These are phyloP conservation scores for Filobasidium floriforme DNA, from an alignment of 768 basidiomycete genomes.

Conservation along the genomic window DNA sequence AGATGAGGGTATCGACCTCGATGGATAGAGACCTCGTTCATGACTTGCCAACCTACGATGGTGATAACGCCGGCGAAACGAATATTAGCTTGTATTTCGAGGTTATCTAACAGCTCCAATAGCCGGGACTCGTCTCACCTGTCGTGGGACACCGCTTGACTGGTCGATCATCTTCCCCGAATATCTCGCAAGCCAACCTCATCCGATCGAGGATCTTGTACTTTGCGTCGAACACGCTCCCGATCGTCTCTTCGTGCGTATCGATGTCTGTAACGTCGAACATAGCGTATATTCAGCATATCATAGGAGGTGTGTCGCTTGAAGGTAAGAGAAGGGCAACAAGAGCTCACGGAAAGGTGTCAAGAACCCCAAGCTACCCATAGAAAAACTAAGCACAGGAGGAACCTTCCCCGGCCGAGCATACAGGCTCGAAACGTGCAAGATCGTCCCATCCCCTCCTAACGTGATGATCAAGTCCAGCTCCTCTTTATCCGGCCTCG, in stretches of 20 bases:
- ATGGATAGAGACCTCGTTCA: slow-evolving; percentile 93
- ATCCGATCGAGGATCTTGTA: slow-evolving; percentile 79
- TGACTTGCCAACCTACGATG: slow-evolving; percentile 76
- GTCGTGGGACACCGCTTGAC: slow-evolving; percentile 27
- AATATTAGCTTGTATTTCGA: slow-evolving; percentile 12
- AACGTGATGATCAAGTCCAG: slow-evolving; percentile 84
- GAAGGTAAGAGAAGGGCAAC: neutral
- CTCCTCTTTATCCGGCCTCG: slow-evolving; percentile 22
- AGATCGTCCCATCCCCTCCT: slow-evolving; percentile 89
- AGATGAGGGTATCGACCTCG: slow-evolving; percentile 84
- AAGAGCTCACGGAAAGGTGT: slow-evolving; percentile 76
- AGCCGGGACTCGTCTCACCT: slow-evolving; percentile 24
- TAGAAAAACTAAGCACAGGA: slow-evolving; percentile 80
- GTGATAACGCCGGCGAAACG: slow-evolving; percentile 6
- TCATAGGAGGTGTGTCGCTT: neutral
- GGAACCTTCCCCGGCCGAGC: slow-evolving; percentile 77
- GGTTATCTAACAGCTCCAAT: neutral
- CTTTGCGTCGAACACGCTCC: slow-evolving; percentile 68
- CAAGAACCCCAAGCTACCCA: slow-evolving; percentile 89
- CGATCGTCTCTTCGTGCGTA: slow-evolving; percentile 69
- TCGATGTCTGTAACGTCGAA: slow-evolving; percentile 65
- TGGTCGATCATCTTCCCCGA: slow-evolving; percentile 45
- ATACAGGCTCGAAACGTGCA: slow-evolving; percentile 87
- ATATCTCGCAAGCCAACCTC: slow-evolving; percentile 76
- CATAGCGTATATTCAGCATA: neutral